Percentiles rank a stretch among this genome's conserved stretches.
Conservation (phyloP, 805 yeast species). For the Pichia heedii region DNA sequence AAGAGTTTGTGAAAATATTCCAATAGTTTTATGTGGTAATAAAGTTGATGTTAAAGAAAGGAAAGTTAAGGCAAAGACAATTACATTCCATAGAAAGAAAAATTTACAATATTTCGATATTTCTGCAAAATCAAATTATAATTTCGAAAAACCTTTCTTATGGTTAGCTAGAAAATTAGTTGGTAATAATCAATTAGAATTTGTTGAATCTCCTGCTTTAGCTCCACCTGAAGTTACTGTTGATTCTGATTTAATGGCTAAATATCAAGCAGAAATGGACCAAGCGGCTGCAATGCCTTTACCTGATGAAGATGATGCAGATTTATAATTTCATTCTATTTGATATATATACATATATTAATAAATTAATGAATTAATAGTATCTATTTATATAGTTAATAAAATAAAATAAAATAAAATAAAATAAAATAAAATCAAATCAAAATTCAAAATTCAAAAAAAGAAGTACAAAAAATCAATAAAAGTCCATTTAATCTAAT, state of each 20-base stretch:
- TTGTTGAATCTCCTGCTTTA: conserved; percentile 98
- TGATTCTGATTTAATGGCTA: conserved; percentile 92
- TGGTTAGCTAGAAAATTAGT: conserved; percentile 99
- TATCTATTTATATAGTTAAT: too few species aligned
- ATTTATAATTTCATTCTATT: conserved; percentile 67
- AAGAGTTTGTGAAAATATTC: conserved; percentile 99
- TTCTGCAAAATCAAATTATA: conserved; percentile 98
- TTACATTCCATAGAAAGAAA: conserved; percentile 99
- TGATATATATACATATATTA: too few species aligned
- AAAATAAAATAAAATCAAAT: too few species aligned
- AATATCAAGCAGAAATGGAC: conserved; percentile 99
- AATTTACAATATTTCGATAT: conserved; percentile 99
- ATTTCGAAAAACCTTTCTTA: conserved; percentile 98
- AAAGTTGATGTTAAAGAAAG: conserved; percentile 99
- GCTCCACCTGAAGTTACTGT: conserved; percentile 99
- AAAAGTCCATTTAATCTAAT: too few species aligned
- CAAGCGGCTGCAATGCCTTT: conserved; percentile 99
- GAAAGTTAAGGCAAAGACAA: conserved; percentile 99
- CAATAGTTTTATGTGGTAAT: conserved; percentile 98
- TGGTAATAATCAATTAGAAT: conserved; percentile 96
- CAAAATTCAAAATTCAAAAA: too few species aligned
- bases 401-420: too few species aligned
- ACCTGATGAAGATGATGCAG: conserved; percentile 99
- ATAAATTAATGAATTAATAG: too few species aligned
- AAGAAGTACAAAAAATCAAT: too few species aligned